Evolutionary conservation across 352 stramenopile species (phyloP).

Genomic region (Phytophthora pini): DNA sequence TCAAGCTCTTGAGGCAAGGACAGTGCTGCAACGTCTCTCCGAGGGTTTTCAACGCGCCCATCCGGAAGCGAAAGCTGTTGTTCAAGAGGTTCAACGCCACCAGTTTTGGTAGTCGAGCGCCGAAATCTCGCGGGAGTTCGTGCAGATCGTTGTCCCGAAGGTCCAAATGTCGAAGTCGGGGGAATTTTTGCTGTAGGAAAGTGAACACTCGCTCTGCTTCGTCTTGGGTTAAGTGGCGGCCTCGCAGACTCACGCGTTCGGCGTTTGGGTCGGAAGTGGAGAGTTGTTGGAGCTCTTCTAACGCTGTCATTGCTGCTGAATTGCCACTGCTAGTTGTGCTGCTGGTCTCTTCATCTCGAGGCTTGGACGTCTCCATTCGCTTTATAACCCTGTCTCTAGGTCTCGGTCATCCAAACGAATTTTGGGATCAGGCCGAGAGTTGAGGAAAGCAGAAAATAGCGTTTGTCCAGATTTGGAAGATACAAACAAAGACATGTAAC

Average conservation of each 20-base stretch:
- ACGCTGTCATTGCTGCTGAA: conserved; percentile 36
- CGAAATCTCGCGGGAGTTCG: conserved; percentile 48
- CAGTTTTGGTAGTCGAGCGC: conserved; percentile 45
- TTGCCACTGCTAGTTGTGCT: conserved; percentile 31
- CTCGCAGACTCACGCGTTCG: conserved; percentile 57
- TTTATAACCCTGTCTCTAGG: conserved; percentile 4
- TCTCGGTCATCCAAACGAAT: conserved; percentile 18
- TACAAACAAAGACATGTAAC: conserved; percentile 21
- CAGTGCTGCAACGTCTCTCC: conserved; percentile 51
- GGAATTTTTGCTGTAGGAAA: conserved; percentile 55
- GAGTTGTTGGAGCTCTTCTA: conserved; percentile 63
- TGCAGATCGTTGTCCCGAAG: conserved; percentile 62
- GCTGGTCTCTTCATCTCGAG: conserved; percentile 23
- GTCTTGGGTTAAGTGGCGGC: conserved; percentile 36
- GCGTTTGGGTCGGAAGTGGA: conserved; percentile 35
- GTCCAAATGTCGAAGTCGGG: conserved; percentile 58
- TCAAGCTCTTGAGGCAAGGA: conserved; percentile 65
- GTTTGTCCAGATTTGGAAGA: conserved; percentile 27
- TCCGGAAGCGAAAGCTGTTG: conserved; percentile 52
- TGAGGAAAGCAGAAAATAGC: conserved; percentile 31
- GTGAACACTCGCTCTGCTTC: conserved; percentile 33
- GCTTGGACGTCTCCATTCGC: conserved; percentile 20
- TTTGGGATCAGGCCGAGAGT: conserved; percentile 26
- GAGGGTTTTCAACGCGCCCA: conserved; percentile 46
- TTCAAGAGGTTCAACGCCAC: conserved; percentile 66